Evolutionary conservation across 148 eudicot species (phyloP).

Genomic region (Silene latifolia): DNA sequence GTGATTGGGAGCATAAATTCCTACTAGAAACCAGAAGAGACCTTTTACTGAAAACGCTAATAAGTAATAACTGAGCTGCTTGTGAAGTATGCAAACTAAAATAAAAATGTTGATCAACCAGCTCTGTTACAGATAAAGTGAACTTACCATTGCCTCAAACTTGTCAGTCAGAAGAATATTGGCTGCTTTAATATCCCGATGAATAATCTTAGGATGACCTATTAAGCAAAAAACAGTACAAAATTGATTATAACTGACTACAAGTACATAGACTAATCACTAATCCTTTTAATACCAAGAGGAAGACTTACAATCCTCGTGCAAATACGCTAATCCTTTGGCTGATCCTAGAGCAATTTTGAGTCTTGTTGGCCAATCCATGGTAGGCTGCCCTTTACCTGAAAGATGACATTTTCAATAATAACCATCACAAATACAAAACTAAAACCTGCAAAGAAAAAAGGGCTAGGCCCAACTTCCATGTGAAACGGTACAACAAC

Average conservation of each 20-base stretch:
- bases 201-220: slow-evolving; percentile 99
- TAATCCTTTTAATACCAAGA: slow-evolving; percentile 3
- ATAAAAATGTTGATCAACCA: neutral
- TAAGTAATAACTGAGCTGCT: neutral
- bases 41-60: neutral
- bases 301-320: slow-evolving; percentile 65
- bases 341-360: slow-evolving; percentile 78
- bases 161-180: slow-evolving; percentile 82
- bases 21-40: neutral
- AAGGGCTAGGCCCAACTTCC: neutral
- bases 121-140: slow-evolving; percentile 1
- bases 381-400: slow-evolving; percentile 54
- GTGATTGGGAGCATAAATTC: neutral
- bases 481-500: no score
- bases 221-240: slow-evolving; percentile 16
- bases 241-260: slow-evolving; percentile 7
- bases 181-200: slow-evolving; percentile 92
- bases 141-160: slow-evolving; percentile 87
- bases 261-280: neutral
- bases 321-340: slow-evolving; percentile 78
- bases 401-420: slow-evolving; percentile 23
- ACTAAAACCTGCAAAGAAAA: neutral
- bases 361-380: slow-evolving; percentile 67
- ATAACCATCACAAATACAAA: slow-evolving; percentile 7
- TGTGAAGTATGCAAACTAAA: neutral